Base-by-base conservation (phyloP, 2,329 filamentous ascomycete genomes). In the Nannizzia gypsea region DNA sequence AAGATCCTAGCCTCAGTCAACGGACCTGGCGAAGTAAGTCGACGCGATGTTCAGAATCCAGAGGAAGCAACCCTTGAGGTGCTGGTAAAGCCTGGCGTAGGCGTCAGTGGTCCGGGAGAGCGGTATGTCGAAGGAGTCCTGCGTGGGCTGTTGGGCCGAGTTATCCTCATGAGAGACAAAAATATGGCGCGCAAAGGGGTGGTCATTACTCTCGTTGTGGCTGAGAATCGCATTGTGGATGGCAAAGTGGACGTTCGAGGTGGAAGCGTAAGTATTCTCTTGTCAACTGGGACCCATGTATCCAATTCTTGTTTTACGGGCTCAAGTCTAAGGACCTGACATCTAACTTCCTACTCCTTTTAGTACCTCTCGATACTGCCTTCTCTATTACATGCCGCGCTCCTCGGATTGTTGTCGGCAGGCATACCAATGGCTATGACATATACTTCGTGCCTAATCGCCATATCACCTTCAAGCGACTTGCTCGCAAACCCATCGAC, bases 1-100 rank as follows among this genome's bases (percentile, higher is more conserved):
- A 86, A 85, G 50, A 82, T 97, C 64, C 83, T 95, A 59, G 88
- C 87, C 60, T 86, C 89, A 13, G 90, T 95, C 65, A 97, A 96
- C 74, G 93, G 92, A 0, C 93, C 93, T 15, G 83, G 97, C 66
- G 93, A 99, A 76, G 89, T 92, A 13, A 73, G 85, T 66, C 83
- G 91, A 68, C 84, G 89, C 67, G 92, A 99, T 70, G 69, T 73
- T 24, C 90, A 97, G 72, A 83, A 93, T 65, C 88, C 93, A 6
- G 91, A 95, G 73, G 90, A 96, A 76, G 90, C 92, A 28, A 83
- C 87, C 56, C 80, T 99, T 65, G 93, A 97, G 74, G 89, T 99
- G 61, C 85, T 92, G 70, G 83, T 99, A 64, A 84, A 93, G 71
- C 92, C 92, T 56, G 86, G 88, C 38, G 85, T 87, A 64, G 91